Percentiles rank a stretch among this genome's conserved stretches.
Conservation (phyloP, 1,284 basidiomycete species). For the Ganoderma meredithae region DNA sequence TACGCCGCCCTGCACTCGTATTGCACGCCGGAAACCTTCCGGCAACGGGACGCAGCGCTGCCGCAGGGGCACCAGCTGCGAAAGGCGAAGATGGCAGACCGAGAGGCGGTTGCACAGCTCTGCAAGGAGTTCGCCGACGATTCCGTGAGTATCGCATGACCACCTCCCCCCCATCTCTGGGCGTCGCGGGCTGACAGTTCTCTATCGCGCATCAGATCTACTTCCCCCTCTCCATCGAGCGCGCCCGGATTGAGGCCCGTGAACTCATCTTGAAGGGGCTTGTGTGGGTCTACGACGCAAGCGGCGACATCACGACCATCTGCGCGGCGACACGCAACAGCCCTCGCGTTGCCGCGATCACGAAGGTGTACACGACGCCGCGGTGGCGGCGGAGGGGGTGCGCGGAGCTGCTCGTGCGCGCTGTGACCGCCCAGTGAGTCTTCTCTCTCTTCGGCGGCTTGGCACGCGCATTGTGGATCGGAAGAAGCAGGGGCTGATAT, state of each 20-base stretch:
- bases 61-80: constrained; percentile 44
- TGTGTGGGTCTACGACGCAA: constrained; percentile 55
- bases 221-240: constrained; percentile 47
- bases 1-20: constrained; percentile 53
- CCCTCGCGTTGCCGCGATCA: constrained; percentile 53
- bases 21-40: constrained; percentile 48
- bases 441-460: constrained; percentile 24
- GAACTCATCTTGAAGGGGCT: constrained; percentile 51
- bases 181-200: constrained; percentile 15
- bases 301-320: constrained; percentile 51
- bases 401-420: constrained; percentile 54
- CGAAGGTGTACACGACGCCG: constrained; percentile 57
- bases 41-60: constrained; percentile 32
- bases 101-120: constrained; percentile 47
- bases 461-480: not conserved
- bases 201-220: constrained; percentile 39
- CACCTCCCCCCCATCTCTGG: not conserved
- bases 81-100: constrained; percentile 44
- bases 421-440: constrained; percentile 49
- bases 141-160: constrained; percentile 44
- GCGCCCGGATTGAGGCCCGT: constrained; percentile 48
- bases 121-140: constrained; percentile 58
- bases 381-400: constrained; percentile 52
- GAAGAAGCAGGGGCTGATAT: constrained; percentile 13
- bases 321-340: constrained; percentile 57